phyloP scores from a whole-genome alignment of 495 filamentous ascomycete species.

The Aspergillus haitiensis region DNA sequence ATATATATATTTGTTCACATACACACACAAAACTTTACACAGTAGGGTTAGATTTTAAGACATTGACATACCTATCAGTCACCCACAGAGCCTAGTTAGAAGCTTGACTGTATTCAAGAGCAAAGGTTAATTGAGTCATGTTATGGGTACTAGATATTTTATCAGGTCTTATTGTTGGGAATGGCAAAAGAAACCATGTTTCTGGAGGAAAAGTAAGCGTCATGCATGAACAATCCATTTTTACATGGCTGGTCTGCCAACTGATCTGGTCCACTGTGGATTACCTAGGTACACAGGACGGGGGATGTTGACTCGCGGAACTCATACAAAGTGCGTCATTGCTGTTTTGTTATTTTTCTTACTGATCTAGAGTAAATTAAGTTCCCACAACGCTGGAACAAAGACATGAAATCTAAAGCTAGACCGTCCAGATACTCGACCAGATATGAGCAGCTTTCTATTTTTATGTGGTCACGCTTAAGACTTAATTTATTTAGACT shows the following conservation, averaged over 20 bases:
- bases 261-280: background rate
- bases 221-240: background rate
- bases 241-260: background rate
- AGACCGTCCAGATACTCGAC: background rate
- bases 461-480: background rate
- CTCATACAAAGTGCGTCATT: background rate
- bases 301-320: background rate
- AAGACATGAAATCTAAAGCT: background rate
- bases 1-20: no score
- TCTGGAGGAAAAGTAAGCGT: background rate
- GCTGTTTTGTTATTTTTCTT: background rate
- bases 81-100: no score
- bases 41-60: no score
- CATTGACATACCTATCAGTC: no score
- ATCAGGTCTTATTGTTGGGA: no score
- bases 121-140: no score
- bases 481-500: background rate
- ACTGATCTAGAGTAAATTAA: slow-evolving; percentile 7
- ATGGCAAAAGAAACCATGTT: no score
- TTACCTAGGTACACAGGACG: background rate
- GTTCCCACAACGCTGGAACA: slow-evolving; percentile 14
- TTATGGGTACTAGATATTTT: no score
- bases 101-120: no score
- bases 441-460: background rate
- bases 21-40: no score